These are phyloP conservation scores for Corniculantispora saksenae DNA, from an alignment of 2,329 filamentous ascomycete genomes.

Conservation along the genomic window DNA sequence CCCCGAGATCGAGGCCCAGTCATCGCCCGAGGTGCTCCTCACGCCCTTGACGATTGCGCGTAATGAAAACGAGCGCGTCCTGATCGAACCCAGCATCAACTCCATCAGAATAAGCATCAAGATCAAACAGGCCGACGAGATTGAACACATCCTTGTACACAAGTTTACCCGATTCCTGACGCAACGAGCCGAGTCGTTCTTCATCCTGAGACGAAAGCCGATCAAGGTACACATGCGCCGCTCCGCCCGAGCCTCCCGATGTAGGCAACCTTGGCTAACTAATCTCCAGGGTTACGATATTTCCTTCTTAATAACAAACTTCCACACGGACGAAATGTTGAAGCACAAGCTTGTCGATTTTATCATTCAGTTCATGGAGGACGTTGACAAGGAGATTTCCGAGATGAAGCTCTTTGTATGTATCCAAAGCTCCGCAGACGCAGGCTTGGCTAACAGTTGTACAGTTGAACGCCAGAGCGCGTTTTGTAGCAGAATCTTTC, in stretches of 20 bases:
- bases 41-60: slow-evolving; percentile 88
- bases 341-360: slow-evolving; percentile 99
- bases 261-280: slow-evolving; percentile 28
- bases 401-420: slow-evolving; percentile 99
- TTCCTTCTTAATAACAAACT: slow-evolving; percentile 97
- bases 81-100: slow-evolving; percentile 97
- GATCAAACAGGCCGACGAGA: slow-evolving; percentile 99
- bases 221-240: slow-evolving; percentile 68
- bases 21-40: slow-evolving; percentile 89
- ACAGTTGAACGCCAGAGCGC: slow-evolving; percentile 90
- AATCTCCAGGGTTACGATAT: slow-evolving; percentile 84
- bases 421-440: slow-evolving; percentile 23
- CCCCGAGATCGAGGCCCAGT: slow-evolving; percentile 91
- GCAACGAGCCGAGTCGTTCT: slow-evolving; percentile 94
- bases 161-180: slow-evolving; percentile 98
- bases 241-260: slow-evolving; percentile 1
- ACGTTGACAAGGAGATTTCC: slow-evolving; percentile 99
- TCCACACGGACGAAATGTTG: slow-evolving; percentile 97
- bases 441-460: slow-evolving; percentile 24
- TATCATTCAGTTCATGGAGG: slow-evolving; percentile 99
- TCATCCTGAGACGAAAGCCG: slow-evolving; percentile 91
- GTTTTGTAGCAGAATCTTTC: slow-evolving; percentile 98
- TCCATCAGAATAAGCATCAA: slow-evolving; percentile 96
- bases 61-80: slow-evolving; percentile 95
- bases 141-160: slow-evolving; percentile 95